Conservation (phyloP, 1,284 basidiomycete genomes). For the Hypsizygus ulmarius region DNA sequence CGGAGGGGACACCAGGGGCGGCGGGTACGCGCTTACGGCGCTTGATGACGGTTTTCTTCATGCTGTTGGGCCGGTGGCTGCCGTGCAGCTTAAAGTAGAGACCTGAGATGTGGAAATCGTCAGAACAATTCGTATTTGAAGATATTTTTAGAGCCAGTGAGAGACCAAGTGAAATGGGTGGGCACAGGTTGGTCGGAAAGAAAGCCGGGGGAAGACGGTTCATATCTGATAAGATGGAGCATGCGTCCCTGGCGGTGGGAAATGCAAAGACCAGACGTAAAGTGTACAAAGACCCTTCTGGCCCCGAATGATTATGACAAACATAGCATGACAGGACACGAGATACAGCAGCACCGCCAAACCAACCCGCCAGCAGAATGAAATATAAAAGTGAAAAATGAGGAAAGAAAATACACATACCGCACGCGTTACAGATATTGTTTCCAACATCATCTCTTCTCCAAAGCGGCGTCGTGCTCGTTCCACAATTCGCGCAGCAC, state of each 20-base stretch:
- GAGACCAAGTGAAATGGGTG: not conserved
- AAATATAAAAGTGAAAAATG: slow-evolving; percentile 20
- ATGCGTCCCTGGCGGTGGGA: too few species aligned
- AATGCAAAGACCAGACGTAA: too few species aligned
- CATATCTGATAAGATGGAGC: too few species aligned
- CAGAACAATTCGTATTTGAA: not conserved
- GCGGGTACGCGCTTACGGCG: slow-evolving; percentile 94
- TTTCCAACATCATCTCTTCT: slow-evolving; percentile 91
- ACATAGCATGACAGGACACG: too few species aligned
- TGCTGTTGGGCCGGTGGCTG: slow-evolving; percentile 93
- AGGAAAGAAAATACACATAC: slow-evolving; percentile 59
- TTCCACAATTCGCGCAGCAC: slow-evolving; percentile 89
- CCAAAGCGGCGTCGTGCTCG: slow-evolving; percentile 94
- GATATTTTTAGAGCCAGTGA: not conserved
- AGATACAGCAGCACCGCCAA: not conserved
- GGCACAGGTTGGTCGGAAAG: too few species aligned
- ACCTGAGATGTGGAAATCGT: slow-evolving; percentile 47
- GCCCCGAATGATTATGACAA: too few species aligned
- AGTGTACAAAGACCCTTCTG: too few species aligned
- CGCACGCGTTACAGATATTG: slow-evolving; percentile 91
- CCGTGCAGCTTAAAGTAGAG: slow-evolving; percentile 98
- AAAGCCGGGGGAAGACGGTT: too few species aligned
- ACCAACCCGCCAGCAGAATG: slow-evolving; percentile 24
- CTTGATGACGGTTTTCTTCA: slow-evolving; percentile 99
- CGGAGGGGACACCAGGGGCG: slow-evolving; percentile 33